A percentile compares a stretch with the other conserved stretches of the same genome.
These are phyloP conservation scores for Neurospora cerealis DNA, from an alignment of 495 filamentous ascomycete species.

Conservation along the genomic window DNA sequence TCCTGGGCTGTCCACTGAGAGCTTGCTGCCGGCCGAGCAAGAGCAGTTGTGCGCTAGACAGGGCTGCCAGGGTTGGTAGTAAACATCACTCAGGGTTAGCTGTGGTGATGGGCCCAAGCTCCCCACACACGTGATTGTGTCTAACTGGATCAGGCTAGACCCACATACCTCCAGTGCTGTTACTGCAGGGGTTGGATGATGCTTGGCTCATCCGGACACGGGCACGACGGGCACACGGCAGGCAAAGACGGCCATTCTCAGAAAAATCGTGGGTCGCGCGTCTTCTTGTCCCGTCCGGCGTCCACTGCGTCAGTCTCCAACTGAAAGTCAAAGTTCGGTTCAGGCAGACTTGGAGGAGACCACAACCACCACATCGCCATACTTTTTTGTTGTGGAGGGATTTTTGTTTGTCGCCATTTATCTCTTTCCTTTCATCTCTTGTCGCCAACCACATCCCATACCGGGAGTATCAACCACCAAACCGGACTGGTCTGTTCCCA, in stretches of 20 bases:
- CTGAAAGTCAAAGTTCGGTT: background rate
- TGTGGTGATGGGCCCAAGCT: conserved; percentile 20
- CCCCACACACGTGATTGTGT: conserved; percentile 15
- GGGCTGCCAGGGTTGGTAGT: background rate
- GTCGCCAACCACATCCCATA: background rate
- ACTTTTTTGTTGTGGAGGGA: background rate
- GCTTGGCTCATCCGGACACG: conserved; percentile 3
- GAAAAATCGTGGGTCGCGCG: conserved; percentile 23
- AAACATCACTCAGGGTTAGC: background rate
- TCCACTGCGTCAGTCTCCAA: background rate
- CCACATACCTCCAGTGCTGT: background rate
- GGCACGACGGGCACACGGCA: conserved; percentile 7
- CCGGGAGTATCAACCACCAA: background rate
- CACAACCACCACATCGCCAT: background rate
- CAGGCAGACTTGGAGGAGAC: background rate
- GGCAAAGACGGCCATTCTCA: conserved; percentile 1
- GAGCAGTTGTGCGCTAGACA: background rate
- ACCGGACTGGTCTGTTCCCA: background rate
- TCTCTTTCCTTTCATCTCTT: background rate
- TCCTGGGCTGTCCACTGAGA: background rate
- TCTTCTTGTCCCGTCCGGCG: background rate
- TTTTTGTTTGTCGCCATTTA: background rate
- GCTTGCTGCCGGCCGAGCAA: background rate
- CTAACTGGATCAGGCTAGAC: conserved; percentile 5
- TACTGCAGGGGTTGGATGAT: conserved; percentile 4